Conservation (phyloP, 768 basidiomycete species). For the Hemileccinum rubropunctum region DNA sequence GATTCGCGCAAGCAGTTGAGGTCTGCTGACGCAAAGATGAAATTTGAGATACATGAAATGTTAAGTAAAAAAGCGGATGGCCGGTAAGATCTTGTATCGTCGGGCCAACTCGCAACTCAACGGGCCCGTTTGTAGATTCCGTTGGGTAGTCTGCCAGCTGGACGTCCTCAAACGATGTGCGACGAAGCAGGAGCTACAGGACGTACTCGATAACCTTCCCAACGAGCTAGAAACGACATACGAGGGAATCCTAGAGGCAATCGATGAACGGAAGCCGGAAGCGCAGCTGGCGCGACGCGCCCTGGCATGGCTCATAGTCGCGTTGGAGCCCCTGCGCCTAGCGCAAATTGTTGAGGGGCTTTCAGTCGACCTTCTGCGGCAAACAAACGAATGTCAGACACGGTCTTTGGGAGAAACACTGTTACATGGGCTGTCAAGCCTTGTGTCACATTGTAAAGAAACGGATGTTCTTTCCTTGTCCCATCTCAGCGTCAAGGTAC, state of each 20-base stretch:
- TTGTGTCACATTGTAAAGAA: background rate
- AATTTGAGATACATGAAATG: background rate
- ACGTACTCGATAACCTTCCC: background rate
- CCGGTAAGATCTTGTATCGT: background rate
- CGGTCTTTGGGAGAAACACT: too few relatives aligned
- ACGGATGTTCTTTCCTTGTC: background rate
- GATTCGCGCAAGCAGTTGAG: background rate
- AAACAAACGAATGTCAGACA: too few relatives aligned
- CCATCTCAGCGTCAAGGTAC: conserved; percentile 1
- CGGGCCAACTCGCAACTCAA: background rate
- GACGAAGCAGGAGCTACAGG: background rate
- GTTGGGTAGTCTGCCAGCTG: conserved; percentile 5
- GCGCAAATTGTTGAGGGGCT: background rate
- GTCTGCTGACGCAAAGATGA: background rate
- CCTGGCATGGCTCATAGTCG: background rate
- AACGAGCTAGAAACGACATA: background rate
- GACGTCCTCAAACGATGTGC: background rate
- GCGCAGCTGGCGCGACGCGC: background rate
- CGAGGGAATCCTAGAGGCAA: background rate
- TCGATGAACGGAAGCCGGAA: background rate
- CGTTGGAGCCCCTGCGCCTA: background rate
- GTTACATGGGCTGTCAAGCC: background rate
- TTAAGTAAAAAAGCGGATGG: background rate
- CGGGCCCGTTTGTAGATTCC: background rate
- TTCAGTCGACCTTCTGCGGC: background rate